Evolutionary conservation across 352 stramenopile genomes (phyloP), one percentile per base, ranked within the genome.

Genomic region (Blastocystis sp.): DNA sequence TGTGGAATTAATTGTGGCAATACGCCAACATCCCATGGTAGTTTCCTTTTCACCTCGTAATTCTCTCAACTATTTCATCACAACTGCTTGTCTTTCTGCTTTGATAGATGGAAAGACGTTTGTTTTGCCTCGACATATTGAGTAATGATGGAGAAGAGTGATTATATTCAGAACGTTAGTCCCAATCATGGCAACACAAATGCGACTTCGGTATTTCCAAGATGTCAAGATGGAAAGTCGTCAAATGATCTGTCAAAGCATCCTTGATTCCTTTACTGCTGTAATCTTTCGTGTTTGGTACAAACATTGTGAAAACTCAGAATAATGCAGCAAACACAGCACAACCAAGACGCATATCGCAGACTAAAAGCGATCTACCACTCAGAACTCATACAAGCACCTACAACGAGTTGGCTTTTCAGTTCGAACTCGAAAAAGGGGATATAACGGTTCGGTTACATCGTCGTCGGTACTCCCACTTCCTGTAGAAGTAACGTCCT

Each of bases 91-190:
- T 64, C 53, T 84, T 19, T 35, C 73, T 17, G 73, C 73, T 6
- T 37, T 84, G 48, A 33, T 84, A 1, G 73, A 84, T 42, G 73
- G 73, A 40, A 84, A 84, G 48, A 84, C 73, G 11, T 84, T 69
- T 42, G 73, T 84, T 13, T 57, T 84, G 0, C 73, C 73, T 22
- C 51, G 44, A 17, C 73, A 84, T n/a, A 84, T 84, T 13, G 73
- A 84, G 73, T 84, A 35, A 22, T n/a, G 1, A 44, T 27, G 6
- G 1, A 1, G 24, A 15, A n/a, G 11, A 35, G 5, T 22, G 11
- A 19, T 84, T 11, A 66, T 66, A 17, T 1, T 53, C 1, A 84
- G 73, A 9, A 84, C 44, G 51, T 35, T 84, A n/a, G 42, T 66
- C 6, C 73, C 73, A 0, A 37, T 84, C 11, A 48, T 84, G 33